A percentile compares a stretch with the other conserved stretches of the same genome.
These are phyloP conservation scores for Hymenoscyphus scutula DNA, from an alignment of 2,329 filamentous ascomycete species.

Conservation along the genomic window DNA sequence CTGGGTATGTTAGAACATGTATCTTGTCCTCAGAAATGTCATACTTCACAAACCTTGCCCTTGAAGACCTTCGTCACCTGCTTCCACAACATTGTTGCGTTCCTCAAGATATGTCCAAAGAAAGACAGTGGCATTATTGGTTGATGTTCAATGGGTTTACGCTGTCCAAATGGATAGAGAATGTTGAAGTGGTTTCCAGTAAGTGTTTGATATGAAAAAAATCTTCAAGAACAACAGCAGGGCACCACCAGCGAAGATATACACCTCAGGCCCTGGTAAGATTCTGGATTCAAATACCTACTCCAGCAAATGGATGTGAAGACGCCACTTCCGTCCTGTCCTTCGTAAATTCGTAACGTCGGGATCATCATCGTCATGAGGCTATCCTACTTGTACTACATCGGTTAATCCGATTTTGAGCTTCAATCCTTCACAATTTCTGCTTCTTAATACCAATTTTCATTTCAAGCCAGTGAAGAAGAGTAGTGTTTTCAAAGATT, in stretches of 20 bases:
- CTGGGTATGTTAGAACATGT: conserved; percentile 9
- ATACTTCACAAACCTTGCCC: background rate
- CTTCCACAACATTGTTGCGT: background rate
- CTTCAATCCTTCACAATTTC: too few relatives aligned
- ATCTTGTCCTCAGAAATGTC: background rate
- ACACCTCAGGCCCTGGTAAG: background rate
- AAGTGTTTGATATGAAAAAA: background rate
- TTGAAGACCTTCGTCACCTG: background rate
- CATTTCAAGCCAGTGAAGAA: background rate
- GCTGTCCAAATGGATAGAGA: background rate
- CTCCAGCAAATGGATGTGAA: too few relatives aligned
- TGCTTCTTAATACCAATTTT: background rate
- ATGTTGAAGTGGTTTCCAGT: background rate
- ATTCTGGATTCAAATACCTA: too few relatives aligned
- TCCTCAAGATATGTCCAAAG: background rate
- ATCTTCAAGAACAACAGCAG: background rate
- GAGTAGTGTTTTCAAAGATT: background rate
- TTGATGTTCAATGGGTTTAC: background rate
- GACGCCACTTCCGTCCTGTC: too few relatives aligned
- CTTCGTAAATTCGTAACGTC: too few relatives aligned
- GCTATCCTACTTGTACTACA: too few relatives aligned
- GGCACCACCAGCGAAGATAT: background rate
- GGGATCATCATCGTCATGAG: too few relatives aligned
- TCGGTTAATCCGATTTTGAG: too few relatives aligned
- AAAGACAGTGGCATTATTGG: background rate